Percentiles rank a stretch among this genome's conserved stretches.
Evolutionary conservation across 805 yeast species (phyloP).

Genomic region (Babjeviella inositovora): DNA sequence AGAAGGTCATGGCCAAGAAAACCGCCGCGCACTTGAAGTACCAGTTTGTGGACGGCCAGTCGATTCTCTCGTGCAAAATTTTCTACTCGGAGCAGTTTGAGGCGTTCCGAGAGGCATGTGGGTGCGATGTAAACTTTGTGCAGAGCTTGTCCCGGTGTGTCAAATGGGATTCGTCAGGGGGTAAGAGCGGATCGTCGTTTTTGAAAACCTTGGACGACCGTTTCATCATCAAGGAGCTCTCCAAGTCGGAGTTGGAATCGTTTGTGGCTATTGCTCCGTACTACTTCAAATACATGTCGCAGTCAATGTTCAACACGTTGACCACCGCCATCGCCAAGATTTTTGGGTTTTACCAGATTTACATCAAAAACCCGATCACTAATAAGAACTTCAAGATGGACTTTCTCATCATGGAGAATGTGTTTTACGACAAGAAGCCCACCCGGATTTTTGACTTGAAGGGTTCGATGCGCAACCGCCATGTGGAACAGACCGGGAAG

Average conservation of each 20-base stretch:
- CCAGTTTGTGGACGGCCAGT: constrained; percentile 76
- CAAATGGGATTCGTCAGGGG: constrained; percentile 93
- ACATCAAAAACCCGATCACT: constrained; percentile 62
- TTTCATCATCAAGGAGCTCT: constrained; percentile 76
- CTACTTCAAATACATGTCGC: constrained; percentile 90
- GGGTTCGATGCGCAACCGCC: constrained; percentile 96
- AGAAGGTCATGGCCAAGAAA: constrained; percentile 58
- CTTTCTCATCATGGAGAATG: constrained; percentile 87
- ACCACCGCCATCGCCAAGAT: constrained; percentile 92
- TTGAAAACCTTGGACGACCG: constrained; percentile 85
- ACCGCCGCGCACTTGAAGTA: constrained; percentile 85
- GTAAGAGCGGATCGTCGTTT: constrained; percentile 91
- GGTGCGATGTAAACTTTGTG: constrained; percentile 55
- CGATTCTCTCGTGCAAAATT: constrained; percentile 79
- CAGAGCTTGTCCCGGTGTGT: constrained; percentile 88
- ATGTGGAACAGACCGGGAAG: constrained; percentile 90
- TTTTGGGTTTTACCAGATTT: constrained; percentile 91
- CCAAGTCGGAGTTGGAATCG: constrained; percentile 81
- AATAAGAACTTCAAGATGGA: constrained; percentile 77
- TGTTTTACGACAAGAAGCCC: constrained; percentile 72
- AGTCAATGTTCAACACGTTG: constrained; percentile 84
- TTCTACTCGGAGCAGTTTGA: constrained; percentile 95
- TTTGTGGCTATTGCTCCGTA: constrained; percentile 93
- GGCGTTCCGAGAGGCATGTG: constrained; percentile 79
- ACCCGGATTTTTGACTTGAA: constrained; percentile 86